These are phyloP conservation scores for Neurospora intermedia DNA, from an alignment of 495 filamentous ascomycete genomes.

Conservation along the genomic window DNA sequence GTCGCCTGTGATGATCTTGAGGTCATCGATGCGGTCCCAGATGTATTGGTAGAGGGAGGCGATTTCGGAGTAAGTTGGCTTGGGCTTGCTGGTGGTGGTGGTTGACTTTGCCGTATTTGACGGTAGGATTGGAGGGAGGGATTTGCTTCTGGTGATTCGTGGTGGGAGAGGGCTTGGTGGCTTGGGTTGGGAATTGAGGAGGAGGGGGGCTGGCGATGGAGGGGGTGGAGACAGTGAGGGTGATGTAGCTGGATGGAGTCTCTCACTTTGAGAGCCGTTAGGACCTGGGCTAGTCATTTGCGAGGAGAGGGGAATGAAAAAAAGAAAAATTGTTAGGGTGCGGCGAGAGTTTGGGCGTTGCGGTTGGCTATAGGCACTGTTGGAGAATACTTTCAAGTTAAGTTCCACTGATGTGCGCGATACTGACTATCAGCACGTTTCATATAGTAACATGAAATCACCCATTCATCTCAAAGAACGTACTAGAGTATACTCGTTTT, in stretches of 20 bases:
- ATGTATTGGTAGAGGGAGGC: background rate
- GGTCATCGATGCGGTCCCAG: background rate
- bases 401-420: background rate
- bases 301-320: background rate
- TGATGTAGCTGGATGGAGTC: background rate
- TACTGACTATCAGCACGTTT: background rate
- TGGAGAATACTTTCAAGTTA: no score
- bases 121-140: background rate
- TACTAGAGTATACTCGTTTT: background rate
- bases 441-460: background rate
- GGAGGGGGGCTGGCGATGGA: conserved; percentile 11
- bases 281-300: background rate
- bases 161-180: background rate
- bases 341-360: background rate
- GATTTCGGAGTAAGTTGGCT: background rate
- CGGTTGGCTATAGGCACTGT: background rate
- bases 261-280: background rate
- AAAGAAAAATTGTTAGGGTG: background rate
- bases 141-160: background rate
- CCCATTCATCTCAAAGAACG: background rate
- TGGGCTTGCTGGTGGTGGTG: background rate
- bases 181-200: conserved; percentile 9
- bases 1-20: background rate
- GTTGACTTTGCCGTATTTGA: background rate
- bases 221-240: background rate